Percentiles rank a stretch among this genome's conserved stretches.
Evolutionary conservation across 2,329 filamentous ascomycete species (phyloP).

Genomic region (Beauveria rudraprayagi): DNA sequence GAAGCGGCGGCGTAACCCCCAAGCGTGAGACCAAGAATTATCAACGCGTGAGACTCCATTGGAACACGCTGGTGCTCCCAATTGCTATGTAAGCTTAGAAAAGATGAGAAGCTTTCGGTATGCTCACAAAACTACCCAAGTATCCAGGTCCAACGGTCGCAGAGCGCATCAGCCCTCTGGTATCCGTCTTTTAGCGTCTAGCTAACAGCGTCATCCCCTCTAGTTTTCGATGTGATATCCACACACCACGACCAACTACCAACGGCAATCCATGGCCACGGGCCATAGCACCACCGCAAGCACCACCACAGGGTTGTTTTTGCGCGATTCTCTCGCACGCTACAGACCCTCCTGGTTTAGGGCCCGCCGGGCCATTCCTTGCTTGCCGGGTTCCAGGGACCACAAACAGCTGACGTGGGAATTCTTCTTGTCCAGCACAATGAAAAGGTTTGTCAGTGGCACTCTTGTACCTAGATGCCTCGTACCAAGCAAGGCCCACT

Average conservation of each 20-base stretch:
- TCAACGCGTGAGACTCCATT: not conserved
- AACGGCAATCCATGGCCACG: not conserved
- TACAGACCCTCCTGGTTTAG: not conserved
- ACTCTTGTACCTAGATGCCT: not conserved
- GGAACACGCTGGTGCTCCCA: not conserved
- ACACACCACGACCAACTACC: not conserved
- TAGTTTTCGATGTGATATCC: not conserved
- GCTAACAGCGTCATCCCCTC: not conserved
- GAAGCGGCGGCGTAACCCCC: not conserved
- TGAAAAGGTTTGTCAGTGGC: not conserved
- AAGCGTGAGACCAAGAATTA: not conserved
- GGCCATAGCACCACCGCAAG: not conserved
- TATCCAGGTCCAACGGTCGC: not conserved
- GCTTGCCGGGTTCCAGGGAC: conserved; percentile 11
- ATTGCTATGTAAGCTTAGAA: not conserved
- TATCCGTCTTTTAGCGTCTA: not conserved
- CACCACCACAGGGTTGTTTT: not conserved
- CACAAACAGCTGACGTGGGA: conserved; percentile 13
- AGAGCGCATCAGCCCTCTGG: not conserved
- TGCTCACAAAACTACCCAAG: not conserved
- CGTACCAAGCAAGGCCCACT: conserved; percentile 1
- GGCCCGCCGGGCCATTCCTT: conserved; percentile 11
- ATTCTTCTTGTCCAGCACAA: not conserved
- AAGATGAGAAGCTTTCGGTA: not conserved
- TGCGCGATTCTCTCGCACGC: not conserved